Base-by-base conservation (phyloP, 2,329 filamentous ascomycete genomes). In the Coniochaeta sp. region DNA sequence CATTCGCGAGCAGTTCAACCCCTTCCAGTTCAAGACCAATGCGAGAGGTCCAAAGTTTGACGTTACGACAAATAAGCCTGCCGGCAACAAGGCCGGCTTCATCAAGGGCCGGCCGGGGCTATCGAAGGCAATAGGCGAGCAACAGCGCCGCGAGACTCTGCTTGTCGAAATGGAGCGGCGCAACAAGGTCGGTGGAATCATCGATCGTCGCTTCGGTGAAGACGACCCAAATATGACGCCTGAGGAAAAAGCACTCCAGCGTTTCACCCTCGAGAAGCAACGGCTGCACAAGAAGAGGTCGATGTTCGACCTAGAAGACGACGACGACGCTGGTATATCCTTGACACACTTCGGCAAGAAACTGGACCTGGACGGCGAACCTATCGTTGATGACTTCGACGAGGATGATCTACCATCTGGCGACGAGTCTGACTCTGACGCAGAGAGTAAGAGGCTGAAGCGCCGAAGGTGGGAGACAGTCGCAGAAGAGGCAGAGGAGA, bases 1-100 rank as follows among this genome's bases (percentile, higher is more conserved):
- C 61, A 97, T 99, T 72, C 89, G 95, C 70, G 93, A 98, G 70
- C 89, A 93, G 67, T 98, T 98, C 83, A 99, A 99, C 73, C 95
- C 95, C 0, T 99, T 99, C 75, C 95, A 99, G 71, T 85, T 96
- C 72, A 96, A 96, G 75, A 86, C 89, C 61, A 86, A 89, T 44
- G 81, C 87, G 1, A 83, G 89, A 62, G 89, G 88, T 0, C 87
- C 87, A 60, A 98, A 98, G 69, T 96, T 96, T 65, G 87, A 93
- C 50, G 88, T 93, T 52, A 92, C 90, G 0, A 93, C 82, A 59
- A 85, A 84, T 64, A 83, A 84, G 61, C 80, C 83, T 6, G 74
- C 77, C 14, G 75, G 75, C 33, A 77, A 77, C 57, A 79, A 69
- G 78, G 80, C 31, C 85, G 82, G 64, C 82, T 82, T 40, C 57